A percentile compares a stretch with the other conserved stretches of the same genome.
These are phyloP conservation scores for Clathrospora elynae DNA, from an alignment of 2,329 filamentous ascomycete genomes.

Conservation along the genomic window DNA sequence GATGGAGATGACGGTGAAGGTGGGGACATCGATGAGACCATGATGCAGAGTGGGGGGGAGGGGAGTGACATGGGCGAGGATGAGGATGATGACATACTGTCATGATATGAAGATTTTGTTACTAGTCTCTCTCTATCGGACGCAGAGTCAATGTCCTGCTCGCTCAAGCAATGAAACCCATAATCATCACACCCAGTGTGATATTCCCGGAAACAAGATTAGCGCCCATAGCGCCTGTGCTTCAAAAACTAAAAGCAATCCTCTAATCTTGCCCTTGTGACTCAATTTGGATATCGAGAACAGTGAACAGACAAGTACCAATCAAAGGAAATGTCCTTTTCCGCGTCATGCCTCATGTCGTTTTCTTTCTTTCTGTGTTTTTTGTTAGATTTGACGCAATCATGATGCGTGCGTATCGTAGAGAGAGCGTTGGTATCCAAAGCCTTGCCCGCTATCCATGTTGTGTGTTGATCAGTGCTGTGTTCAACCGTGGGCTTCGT, in stretches of 20 bases:
- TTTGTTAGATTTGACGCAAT: background rate
- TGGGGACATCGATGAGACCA: conserved; percentile 23
- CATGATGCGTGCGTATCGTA: background rate
- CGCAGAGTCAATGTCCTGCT: too few relatives aligned
- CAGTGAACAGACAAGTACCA: background rate
- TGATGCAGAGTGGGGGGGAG: conserved; percentile 19
- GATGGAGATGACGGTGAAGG: conserved; percentile 36
- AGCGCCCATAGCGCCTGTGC: conserved; percentile 1
- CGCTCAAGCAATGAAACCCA: too few relatives aligned
- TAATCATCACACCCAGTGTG: conserved; percentile 1
- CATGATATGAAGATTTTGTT: background rate
- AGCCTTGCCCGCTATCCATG: conserved; percentile 2
- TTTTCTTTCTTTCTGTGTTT: conserved; percentile 1
- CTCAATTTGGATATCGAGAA: conserved; percentile 1
- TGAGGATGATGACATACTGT: conserved; percentile 4
- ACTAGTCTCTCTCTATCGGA: too few relatives aligned
- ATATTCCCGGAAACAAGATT: background rate
- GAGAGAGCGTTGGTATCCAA: conserved; percentile 3
- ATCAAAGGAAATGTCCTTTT: background rate
- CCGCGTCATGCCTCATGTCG: background rate
- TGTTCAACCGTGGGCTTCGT: background rate
- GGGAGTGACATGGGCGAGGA: conserved; percentile 8
- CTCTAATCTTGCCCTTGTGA: background rate
- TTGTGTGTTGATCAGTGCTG: too few relatives aligned
- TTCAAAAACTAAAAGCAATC: background rate